Percentiles rank a stretch among this genome's conserved stretches.
Evolutionary conservation across 768 basidiomycete species (phyloP).

Genomic region (Porphyrellus cyaneotinctus): DNA sequence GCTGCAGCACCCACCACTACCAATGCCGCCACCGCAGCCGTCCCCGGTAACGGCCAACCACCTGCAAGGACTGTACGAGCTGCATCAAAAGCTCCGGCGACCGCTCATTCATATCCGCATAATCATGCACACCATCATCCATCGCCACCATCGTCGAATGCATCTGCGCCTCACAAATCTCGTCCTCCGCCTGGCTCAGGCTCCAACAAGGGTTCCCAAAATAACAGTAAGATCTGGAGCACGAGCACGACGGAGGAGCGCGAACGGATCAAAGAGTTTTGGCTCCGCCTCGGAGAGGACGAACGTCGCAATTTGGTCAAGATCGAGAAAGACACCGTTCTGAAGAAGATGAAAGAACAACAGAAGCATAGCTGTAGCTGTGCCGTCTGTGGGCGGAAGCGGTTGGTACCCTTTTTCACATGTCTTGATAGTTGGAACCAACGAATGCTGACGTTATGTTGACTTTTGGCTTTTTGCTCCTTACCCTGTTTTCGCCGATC

Average conservation of each 20-base stretch:
- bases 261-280: slow-evolving; percentile 97
- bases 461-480: slow-evolving; percentile 22
- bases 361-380: slow-evolving; percentile 95
- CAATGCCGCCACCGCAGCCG: slow-evolving; percentile 34
- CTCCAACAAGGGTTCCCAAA: slow-evolving; percentile 29
- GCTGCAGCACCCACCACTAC: slow-evolving; percentile 22
- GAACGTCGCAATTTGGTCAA: slow-evolving; percentile 91
- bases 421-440: slow-evolving; percentile 14
- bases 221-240: slow-evolving; percentile 88
- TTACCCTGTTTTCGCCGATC: slow-evolving; percentile 15
- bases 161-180: slow-evolving; percentile 30
- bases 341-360: slow-evolving; percentile 99
- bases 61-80: slow-evolving; percentile 42
- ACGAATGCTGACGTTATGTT: slow-evolving; percentile 19
- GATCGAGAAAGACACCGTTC: slow-evolving; percentile 96
- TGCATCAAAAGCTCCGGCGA: slow-evolving; percentile 56
- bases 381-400: slow-evolving; percentile 95
- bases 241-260: slow-evolving; percentile 90
- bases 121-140: slow-evolving; percentile 53
- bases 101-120: slow-evolving; percentile 46
- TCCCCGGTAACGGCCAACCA: slow-evolving; percentile 31
- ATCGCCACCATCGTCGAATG: slow-evolving; percentile 37
- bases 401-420: slow-evolving; percentile 53
- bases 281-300: slow-evolving; percentile 88
- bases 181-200: slow-evolving; percentile 28